Percentiles rank a stretch among this genome's conserved stretches.
Evolutionary conservation across 2,329 filamentous ascomycete genomes (phyloP).

Genomic region (Pseudocercospora ulei): DNA sequence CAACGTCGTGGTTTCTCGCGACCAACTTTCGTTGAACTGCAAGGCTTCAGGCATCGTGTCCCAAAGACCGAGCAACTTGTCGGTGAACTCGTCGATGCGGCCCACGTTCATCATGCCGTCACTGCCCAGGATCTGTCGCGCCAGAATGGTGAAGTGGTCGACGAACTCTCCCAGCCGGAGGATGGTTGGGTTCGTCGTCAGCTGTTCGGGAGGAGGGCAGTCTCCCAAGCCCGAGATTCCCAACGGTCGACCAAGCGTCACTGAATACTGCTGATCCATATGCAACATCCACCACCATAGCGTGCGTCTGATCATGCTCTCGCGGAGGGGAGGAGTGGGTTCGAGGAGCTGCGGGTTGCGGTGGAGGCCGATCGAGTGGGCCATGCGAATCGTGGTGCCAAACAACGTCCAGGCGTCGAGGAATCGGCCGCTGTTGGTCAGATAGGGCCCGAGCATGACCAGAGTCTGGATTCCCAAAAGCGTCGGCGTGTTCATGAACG

Average conservation of each 20-base stretch:
- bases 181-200: slow-evolving; percentile 40
- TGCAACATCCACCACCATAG: slow-evolving; percentile 48
- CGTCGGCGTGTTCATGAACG: slow-evolving; percentile 43
- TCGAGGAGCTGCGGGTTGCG: slow-evolving; percentile 42
- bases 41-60: slow-evolving; percentile 43
- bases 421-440: slow-evolving; percentile 44
- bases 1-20: slow-evolving; percentile 33
- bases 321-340: slow-evolving; percentile 36
- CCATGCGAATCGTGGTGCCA: slow-evolving; percentile 42
- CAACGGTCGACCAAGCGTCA: slow-evolving; percentile 43
- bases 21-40: slow-evolving; percentile 43
- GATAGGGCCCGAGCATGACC: slow-evolving; percentile 43
- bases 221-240: slow-evolving; percentile 45
- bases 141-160: slow-evolving; percentile 42
- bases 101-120: slow-evolving; percentile 36
- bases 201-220: slow-evolving; percentile 40
- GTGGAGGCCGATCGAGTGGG: slow-evolving; percentile 44
- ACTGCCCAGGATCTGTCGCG: slow-evolving; percentile 41
- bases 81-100: slow-evolving; percentile 43
- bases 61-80: slow-evolving; percentile 37
- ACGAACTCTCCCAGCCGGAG: slow-evolving; percentile 42
- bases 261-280: slow-evolving; percentile 45
- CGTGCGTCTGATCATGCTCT: slow-evolving; percentile 38
- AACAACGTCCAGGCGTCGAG: slow-evolving; percentile 45
- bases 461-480: slow-evolving; percentile 41